phyloP scores from a whole-genome alignment of 257 asterid genomes.

The Osmanthus fragrans region DNA sequence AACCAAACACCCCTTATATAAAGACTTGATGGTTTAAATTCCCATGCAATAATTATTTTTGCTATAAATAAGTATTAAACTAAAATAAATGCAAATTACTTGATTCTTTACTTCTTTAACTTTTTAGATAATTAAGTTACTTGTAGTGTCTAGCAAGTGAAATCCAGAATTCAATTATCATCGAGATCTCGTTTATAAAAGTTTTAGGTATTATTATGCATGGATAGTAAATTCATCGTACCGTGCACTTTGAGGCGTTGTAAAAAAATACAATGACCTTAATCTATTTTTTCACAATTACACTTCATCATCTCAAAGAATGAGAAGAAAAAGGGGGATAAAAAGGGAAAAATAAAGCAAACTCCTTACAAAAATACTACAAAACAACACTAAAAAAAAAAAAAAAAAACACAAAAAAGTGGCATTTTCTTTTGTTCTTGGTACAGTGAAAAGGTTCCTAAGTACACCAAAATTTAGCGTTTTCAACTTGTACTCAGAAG shows the following conservation, averaged over 20 bases:
- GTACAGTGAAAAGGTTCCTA: background rate
- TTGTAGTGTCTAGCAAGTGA: background rate
- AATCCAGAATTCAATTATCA: background rate
- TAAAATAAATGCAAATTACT: no score
- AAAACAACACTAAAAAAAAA: background rate
- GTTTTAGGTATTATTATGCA: background rate
- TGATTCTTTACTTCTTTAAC: no score
- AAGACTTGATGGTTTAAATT: no score
- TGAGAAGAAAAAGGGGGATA: background rate
- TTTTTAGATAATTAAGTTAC: no score
- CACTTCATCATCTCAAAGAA: background rate
- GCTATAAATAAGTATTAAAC: background rate
- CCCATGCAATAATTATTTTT: background rate
- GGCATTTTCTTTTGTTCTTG: background rate
- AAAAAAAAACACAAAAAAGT: background rate
- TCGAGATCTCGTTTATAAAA: background rate
- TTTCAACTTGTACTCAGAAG: slow-evolving; percentile 35
- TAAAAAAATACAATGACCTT: background rate
- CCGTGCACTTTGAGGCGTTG: background rate
- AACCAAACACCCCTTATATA: background rate
- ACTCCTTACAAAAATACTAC: background rate
- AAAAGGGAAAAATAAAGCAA: background rate
- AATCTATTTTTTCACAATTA: background rate
- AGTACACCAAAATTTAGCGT: background rate
- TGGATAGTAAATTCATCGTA: background rate